phyloP scores from a whole-genome alignment of 352 stramenopile species.

The Globisporangium rhizosaccharum region DNA sequence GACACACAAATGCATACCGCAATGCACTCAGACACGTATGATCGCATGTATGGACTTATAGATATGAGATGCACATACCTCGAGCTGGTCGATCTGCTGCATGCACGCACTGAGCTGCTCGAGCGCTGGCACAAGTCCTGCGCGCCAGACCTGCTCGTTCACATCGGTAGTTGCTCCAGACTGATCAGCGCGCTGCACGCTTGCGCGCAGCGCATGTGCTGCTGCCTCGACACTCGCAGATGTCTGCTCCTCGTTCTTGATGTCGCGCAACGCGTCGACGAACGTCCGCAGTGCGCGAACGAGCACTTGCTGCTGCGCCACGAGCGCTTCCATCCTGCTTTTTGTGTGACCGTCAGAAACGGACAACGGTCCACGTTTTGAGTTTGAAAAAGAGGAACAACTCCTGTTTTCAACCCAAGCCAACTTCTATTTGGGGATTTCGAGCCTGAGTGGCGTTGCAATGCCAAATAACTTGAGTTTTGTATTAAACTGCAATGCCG shows the following conservation, averaged over 20 bases:
- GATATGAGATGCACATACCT: neutral
- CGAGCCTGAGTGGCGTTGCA: too few species aligned
- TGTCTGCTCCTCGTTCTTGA: constrained; percentile 28
- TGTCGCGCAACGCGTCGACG: constrained; percentile 58
- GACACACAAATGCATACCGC: too few species aligned
- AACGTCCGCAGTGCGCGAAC: constrained; percentile 56
- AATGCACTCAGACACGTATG: neutral
- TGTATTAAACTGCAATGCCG: too few species aligned
- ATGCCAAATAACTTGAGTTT: neutral
- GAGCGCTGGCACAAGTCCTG: constrained; percentile 33
- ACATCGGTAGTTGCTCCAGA: neutral
- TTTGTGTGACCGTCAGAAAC: too few species aligned
- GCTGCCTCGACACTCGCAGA: constrained; percentile 20
- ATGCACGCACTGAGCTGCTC: constrained; percentile 42
- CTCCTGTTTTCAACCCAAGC: too few species aligned
- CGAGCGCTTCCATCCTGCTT: constrained; percentile 2
- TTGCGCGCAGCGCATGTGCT: constrained; percentile 26
- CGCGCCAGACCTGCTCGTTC: constrained; percentile 22
- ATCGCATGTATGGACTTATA: neutral
- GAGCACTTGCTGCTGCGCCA: constrained; percentile 32
- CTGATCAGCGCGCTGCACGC: neutral
- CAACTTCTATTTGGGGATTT: too few species aligned
- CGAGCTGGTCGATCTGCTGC: constrained; percentile 13
- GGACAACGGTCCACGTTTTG: neutral
- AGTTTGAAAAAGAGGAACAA: neutral